Evolutionary conservation across 495 filamentous ascomycete species (phyloP).

Genomic region (Neurospora tetrasperma): DNA sequence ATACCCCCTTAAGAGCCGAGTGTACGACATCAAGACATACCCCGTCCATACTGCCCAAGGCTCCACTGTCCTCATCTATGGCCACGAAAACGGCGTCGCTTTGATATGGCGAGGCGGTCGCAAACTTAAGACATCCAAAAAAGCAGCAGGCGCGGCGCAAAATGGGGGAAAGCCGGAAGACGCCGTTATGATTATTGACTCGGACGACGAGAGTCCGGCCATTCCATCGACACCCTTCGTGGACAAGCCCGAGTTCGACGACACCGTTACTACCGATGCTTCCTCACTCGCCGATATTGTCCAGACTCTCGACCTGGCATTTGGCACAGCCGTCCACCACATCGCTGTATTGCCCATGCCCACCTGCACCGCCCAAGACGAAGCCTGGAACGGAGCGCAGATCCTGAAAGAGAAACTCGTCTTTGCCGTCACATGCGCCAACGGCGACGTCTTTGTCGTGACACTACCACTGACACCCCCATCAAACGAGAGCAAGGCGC

Average conservation of each 20-base stretch:
- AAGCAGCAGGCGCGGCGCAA: conserved; percentile 22
- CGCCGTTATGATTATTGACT: conserved; percentile 67
- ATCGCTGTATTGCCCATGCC: conserved; percentile 49
- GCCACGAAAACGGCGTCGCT: conserved; percentile 66
- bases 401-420: conserved; percentile 57
- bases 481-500: conserved; percentile 46
- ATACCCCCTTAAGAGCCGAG: conserved; percentile 65
- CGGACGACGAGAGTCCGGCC: conserved; percentile 55
- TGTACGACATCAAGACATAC: conserved; percentile 64
- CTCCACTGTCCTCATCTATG: conserved; percentile 74
- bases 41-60: conserved; percentile 72
- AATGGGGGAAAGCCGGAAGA: conserved; percentile 39
- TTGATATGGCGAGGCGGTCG: conserved; percentile 74
- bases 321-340: conserved; percentile 51
- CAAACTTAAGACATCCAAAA: conserved; percentile 41
- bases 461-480: conserved; percentile 66
- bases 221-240: conserved; percentile 18
- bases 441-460: conserved; percentile 55
- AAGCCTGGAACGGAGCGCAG: conserved; percentile 46
- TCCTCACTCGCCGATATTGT: conserved; percentile 40
- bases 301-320: conserved; percentile 56
- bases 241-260: conserved; percentile 40
- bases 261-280: conserved; percentile 30
- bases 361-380: conserved; percentile 31
- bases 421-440: conserved; percentile 60